Evolutionary conservation across 1,139 yeast genomes (phyloP).

Genomic region (Yamadazyma diddensiae): DNA sequence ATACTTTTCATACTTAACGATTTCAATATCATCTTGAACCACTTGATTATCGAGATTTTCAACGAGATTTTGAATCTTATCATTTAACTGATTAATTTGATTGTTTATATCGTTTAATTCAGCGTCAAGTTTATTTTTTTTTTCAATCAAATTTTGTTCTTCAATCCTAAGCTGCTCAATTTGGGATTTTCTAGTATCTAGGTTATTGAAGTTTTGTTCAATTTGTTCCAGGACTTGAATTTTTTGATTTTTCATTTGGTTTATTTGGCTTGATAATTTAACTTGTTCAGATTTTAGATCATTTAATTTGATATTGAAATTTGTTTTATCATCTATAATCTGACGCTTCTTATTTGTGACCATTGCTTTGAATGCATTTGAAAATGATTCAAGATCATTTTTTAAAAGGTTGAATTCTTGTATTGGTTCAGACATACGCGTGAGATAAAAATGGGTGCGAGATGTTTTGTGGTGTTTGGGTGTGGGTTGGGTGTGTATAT

Average conservation of each 20-base stretch:
- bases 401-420: slow-evolving; percentile 26
- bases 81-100: slow-evolving; percentile 20
- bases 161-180: slow-evolving; percentile 27
- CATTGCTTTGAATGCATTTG: slow-evolving; percentile 23
- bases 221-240: slow-evolving; percentile 21
- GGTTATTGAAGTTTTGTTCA: slow-evolving; percentile 15
- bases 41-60: slow-evolving; percentile 25
- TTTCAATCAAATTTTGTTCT: slow-evolving; percentile 19
- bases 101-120: slow-evolving; percentile 26
- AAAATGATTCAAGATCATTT: slow-evolving; percentile 30
- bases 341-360: slow-evolving; percentile 24
- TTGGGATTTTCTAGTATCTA: slow-evolving; percentile 24
- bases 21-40: slow-evolving; percentile 38
- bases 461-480: too few species aligned
- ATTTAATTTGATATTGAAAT: slow-evolving; percentile 25
- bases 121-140: slow-evolving; percentile 22
- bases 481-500: too few species aligned
- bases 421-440: slow-evolving; percentile 12
- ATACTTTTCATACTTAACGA: slow-evolving; percentile 41
- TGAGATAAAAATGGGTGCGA: too few species aligned
- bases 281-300: slow-evolving; percentile 28
- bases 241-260: slow-evolving; percentile 18
- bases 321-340: slow-evolving; percentile 29
- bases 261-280: slow-evolving; percentile 23
- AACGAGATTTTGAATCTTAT: slow-evolving; percentile 18